Percentiles rank a stretch among this genome's conserved stretches.
Evolutionary conservation across 805 yeast species (phyloP).

Genomic region (Ogataea zsoltii): DNA sequence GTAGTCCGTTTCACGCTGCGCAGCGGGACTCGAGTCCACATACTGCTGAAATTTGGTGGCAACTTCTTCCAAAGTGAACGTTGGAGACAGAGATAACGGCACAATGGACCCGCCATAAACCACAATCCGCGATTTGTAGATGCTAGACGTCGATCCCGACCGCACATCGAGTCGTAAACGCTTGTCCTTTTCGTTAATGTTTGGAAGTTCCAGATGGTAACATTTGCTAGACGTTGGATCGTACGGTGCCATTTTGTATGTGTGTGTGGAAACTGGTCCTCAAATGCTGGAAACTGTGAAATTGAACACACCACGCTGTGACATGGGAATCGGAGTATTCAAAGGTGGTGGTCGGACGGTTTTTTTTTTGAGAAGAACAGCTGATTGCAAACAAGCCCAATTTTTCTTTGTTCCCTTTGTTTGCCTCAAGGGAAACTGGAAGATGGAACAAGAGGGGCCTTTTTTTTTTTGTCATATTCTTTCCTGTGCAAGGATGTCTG

Average conservation of each 20-base stretch:
- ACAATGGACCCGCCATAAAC: constrained; percentile 70
- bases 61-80: constrained; percentile 41
- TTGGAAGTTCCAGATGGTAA: constrained; percentile 57
- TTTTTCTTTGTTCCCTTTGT: not conserved
- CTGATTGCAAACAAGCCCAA: not conserved
- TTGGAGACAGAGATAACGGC: constrained; percentile 48
- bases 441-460: no score
- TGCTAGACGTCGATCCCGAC: constrained; percentile 65
- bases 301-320: not conserved
- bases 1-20: constrained; percentile 18
- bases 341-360: not conserved
- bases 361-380: not conserved
- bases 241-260: constrained; percentile 54
- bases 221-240: constrained; percentile 67
- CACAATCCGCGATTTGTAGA: constrained; percentile 59
- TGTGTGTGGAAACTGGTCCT: not conserved
- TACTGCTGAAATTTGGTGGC: constrained; percentile 35
- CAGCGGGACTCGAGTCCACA: constrained; percentile 2
- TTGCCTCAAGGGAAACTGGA: no score
- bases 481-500: constrained; percentile 5
- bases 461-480: not conserved
- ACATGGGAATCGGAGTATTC: not conserved
- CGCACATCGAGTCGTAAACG: constrained; percentile 57
- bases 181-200: constrained; percentile 48
- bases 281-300: not conserved